These are phyloP conservation scores for Pseudonectria foliicola DNA, from an alignment of 2,329 filamentous ascomycete species.

Conservation along the genomic window DNA sequence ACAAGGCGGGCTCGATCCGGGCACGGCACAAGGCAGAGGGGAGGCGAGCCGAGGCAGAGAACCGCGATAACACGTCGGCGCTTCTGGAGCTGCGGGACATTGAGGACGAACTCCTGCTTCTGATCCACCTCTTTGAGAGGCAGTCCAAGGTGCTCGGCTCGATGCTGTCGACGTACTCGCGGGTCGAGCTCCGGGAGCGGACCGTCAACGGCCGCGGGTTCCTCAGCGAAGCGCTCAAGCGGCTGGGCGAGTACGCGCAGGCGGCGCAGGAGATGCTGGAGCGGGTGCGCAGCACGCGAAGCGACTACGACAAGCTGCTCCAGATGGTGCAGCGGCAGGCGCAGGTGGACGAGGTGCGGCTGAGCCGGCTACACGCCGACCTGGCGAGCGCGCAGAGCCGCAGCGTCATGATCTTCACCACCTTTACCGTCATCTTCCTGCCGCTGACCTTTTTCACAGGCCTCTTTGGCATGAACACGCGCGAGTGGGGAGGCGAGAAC, in stretches of 20 bases:
- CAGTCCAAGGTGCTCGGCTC: constrained; percentile 44
- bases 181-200: constrained; percentile 31
- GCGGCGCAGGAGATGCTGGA: constrained; percentile 50
- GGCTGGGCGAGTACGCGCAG: constrained; percentile 47
- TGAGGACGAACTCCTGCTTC: constrained; percentile 54
- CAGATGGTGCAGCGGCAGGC: constrained; percentile 62
- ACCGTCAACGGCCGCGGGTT: constrained; percentile 43
- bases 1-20: constrained; percentile 32
- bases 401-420: constrained; percentile 60
- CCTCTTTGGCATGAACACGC: constrained; percentile 58
- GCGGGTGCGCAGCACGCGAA: constrained; percentile 50
- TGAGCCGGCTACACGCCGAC: constrained; percentile 55
- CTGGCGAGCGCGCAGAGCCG: constrained; percentile 55
- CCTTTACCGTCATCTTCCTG: constrained; percentile 55
- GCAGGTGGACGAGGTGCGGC: constrained; percentile 58
- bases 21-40: constrained; percentile 33
- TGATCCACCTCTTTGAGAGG: constrained; percentile 50
- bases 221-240: constrained; percentile 43
- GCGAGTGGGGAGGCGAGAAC: constrained; percentile 48
- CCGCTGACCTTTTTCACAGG: constrained; percentile 59
- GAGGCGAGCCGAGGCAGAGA: constrained; percentile 46
- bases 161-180: constrained; percentile 39
- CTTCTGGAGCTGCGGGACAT: constrained; percentile 57
- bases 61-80: constrained; percentile 56
- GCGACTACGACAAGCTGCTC: constrained; percentile 58